Evolutionary conservation across 345 rosid species (phyloP), one percentile per base, ranked within the genome.

Genomic region (Excoecaria agallocha): DNA sequence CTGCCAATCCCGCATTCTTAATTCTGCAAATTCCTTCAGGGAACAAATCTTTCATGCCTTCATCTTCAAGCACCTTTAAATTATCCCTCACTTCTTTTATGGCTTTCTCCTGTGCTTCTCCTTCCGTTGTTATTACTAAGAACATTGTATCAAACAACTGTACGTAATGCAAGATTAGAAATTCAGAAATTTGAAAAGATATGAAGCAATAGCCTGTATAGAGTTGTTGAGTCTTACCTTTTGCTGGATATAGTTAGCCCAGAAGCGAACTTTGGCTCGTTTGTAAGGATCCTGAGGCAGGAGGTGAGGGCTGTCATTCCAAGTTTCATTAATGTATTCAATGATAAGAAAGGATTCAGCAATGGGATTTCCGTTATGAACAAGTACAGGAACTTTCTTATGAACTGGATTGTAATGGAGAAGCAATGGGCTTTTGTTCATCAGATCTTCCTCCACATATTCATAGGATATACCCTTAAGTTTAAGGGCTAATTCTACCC

Each of bases 261-360:
- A 30, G 30, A 30, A 30, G 30, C 30, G 30, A 30, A 30, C 30
- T 30, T 30, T 30, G 30, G 30, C 30, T 30, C 30, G 1, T 17
- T 80, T 74, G 1, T 77, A 52, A 7, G 80, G 80, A 64, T 80
- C 76, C 5, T 2, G 16, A 0, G 84, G 84, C 25, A 80, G 19
- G 1, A 52, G 57, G 6, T 15, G 19, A n/a, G 57, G 57, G 17
- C 6, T 5, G 19, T 52, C 8, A 25, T 41, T 75, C 83, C 83
- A 80, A 3, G 82, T 80, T 66, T 83, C 82, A 0, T 83, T 80
- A 0, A 80, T 80, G 74, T 83, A 83, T 52, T 77, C 79, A 10
- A 80, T 72, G 48, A 79, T 77, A 13, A 77, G 69, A 16, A 20
- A 8, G 7, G 85, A 79, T 19, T 82, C 83, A 12, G 16, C 62